These are phyloP conservation scores for Capronia coronata DNA, from an alignment of 2,329 filamentous ascomycete species.

Conservation along the genomic window DNA sequence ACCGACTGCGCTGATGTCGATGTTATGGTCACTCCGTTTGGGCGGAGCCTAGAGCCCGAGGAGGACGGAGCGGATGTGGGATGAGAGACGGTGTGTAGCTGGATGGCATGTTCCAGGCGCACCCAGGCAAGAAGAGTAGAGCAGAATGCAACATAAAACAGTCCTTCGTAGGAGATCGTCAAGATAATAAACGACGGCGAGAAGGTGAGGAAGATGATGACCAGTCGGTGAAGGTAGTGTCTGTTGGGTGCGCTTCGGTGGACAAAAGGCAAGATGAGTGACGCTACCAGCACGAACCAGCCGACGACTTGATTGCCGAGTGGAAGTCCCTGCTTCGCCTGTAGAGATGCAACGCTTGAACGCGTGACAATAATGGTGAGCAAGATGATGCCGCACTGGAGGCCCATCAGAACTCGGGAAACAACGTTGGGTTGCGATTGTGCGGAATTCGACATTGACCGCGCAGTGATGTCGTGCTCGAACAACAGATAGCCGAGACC, in stretches of 20 bases:
- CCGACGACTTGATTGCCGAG: conserved; percentile 81
- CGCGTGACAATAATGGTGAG: conserved; percentile 80
- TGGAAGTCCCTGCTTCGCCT: conserved; percentile 77
- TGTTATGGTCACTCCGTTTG: conserved; percentile 21
- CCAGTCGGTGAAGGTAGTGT: conserved; percentile 82
- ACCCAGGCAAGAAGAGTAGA: conserved; percentile 81
- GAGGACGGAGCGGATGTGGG: conserved; percentile 28
- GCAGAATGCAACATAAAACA: conserved; percentile 91
- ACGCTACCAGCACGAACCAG: conserved; percentile 73
- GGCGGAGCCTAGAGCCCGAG: too few relatives aligned
- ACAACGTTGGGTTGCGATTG: conserved; percentile 27
- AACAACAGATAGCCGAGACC: conserved; percentile 74
- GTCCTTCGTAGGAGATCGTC: conserved; percentile 91
- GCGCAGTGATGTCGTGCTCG: conserved; percentile 57
- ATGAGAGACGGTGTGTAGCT: conserved; percentile 15
- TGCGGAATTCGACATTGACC: conserved; percentile 32
- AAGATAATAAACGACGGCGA: conserved; percentile 91
- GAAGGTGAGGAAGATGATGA: conserved; percentile 86
- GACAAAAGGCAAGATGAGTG: conserved; percentile 71
- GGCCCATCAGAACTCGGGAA: conserved; percentile 42
- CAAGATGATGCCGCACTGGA: conserved; percentile 61
- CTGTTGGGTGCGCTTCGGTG: conserved; percentile 73
- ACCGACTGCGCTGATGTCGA: conserved; percentile 30
- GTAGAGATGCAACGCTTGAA: conserved; percentile 76
- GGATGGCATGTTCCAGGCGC: conserved; percentile 73